Conservation (phyloP, 768 basidiomycete species). For the Hortiboletus campestris region DNA sequence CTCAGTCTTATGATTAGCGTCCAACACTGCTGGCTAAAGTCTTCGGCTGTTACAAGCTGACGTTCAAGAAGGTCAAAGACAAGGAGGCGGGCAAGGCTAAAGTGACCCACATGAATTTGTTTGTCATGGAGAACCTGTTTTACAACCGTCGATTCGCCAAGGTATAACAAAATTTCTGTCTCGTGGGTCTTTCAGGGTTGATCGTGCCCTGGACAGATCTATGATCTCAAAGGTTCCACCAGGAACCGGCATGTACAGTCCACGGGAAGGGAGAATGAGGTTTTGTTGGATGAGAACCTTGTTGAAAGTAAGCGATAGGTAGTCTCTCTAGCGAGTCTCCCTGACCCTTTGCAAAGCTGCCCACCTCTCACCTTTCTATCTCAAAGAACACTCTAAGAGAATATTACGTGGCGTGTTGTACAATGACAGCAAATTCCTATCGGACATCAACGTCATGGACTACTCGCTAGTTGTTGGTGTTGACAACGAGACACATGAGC, state of each 20-base stretch:
- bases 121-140: constrained; percentile 98
- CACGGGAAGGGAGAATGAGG: constrained; percentile 88
- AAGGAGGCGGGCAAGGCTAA: constrained; percentile 62
- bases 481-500: constrained; percentile 82
- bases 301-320: constrained; percentile 64
- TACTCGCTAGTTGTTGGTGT: constrained; percentile 96
- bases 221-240: constrained; percentile 95
- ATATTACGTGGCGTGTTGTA: constrained; percentile 86
- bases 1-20: constrained; percentile 48
- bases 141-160: constrained; percentile 89
- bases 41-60: constrained; percentile 94
- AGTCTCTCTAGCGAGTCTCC: neutral
- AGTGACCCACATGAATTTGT: constrained; percentile 87
- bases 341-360: constrained; percentile 51
- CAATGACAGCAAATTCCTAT: constrained; percentile 94
- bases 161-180: constrained; percentile 39
- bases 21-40: constrained; percentile 95
- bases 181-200: neutral
- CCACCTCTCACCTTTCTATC: constrained; percentile 84
- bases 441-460: constrained; percentile 95
- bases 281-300: constrained; percentile 94
- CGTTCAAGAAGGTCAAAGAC: constrained; percentile 80
- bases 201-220: constrained; percentile 58
- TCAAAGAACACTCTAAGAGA: constrained; percentile 95
- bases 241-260: constrained; percentile 91